Evolutionary conservation across 768 basidiomycete genomes (phyloP), one percentile per base, ranked within the genome.

Genomic region (Kwoniella europaea): DNA sequence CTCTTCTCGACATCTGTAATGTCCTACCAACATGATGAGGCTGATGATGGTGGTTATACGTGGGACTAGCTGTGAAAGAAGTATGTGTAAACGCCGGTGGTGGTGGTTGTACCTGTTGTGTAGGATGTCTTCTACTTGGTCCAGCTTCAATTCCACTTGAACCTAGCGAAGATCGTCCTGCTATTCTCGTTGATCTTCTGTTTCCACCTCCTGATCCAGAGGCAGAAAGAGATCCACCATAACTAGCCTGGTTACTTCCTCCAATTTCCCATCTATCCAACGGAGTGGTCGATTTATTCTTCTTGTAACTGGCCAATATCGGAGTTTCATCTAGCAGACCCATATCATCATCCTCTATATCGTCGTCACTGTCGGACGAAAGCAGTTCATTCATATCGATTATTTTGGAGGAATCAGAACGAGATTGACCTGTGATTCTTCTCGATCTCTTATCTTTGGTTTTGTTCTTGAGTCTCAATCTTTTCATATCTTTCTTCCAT

Each of bases 401-500:
- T 0, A 52, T 0, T n/a, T 15, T 15, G 9, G 7, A 24, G 12
- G 27, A 35, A 35, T 41, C 13, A 52, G 15, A 1, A 1, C 0
- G 50, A 52, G n/a, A 55, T 20, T 55, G 20, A 55, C 24, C 50
- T 16, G 50, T 20, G 18, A 52, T 52, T 9, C 50, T 52, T 20
- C 20, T 52, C 54, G 24, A 10, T n/a, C 20, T 20, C 20, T 20
- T 46, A 24, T 20, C 20, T 20, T 61, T 61, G 5, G 43, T 61
- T 10, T 43, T 10, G 7, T 43, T 42, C 41, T 29, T 42, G 18
- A 9, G n/a, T n/a, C 4, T 61, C 6, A 12, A 15, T 3, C n/a
- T 12, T 61, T 10, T 29, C 42, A 43, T 15, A 5, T 22, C 46
- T 42, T 65, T 52, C 50, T 79, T 69, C 79, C 79, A 81, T 13